Conservation (phyloP, 352 stramenopile genomes). For the Phytophthora parvispora region DNA sequence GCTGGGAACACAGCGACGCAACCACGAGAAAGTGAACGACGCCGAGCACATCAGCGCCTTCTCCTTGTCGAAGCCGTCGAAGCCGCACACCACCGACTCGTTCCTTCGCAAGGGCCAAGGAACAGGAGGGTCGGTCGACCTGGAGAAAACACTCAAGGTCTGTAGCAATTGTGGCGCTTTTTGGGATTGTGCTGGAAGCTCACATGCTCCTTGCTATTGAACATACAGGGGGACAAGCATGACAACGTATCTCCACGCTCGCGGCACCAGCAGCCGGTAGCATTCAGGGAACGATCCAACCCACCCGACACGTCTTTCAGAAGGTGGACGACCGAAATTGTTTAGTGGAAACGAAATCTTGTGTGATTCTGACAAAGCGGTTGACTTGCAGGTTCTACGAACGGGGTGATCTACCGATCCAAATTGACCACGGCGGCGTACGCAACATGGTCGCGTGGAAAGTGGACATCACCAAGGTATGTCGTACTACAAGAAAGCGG, state of each 20-base stretch:
- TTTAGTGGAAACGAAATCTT: neutral
- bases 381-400: constrained; percentile 87
- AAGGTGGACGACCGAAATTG: constrained; percentile 21
- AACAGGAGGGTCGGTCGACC: constrained; percentile 83
- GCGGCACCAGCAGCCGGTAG: constrained; percentile 66
- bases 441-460: constrained; percentile 98
- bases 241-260: constrained; percentile 54
- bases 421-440: constrained; percentile 97
- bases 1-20: constrained; percentile 46
- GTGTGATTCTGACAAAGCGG: neutral
- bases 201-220: neutral
- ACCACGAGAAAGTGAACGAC: constrained; percentile 82
- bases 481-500: neutral
- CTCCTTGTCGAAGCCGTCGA: constrained; percentile 92
- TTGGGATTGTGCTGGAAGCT: neutral
- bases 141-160: constrained; percentile 63
- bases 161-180: neutral
- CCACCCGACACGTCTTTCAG: constrained; percentile 92
- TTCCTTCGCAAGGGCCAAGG: constrained; percentile 95
- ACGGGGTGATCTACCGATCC: constrained; percentile 96
- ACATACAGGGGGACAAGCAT: constrained; percentile 44
- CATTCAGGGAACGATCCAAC: constrained; percentile 95
- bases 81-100: constrained; percentile 83
- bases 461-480: constrained; percentile 94
- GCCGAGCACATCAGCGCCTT: constrained; percentile 86